Percentiles rank a stretch among this genome's conserved stretches.
These are phyloP conservation scores for Monilinia fructicola DNA, from an alignment of 2,329 filamentous ascomycete genomes.

Conservation along the genomic window DNA sequence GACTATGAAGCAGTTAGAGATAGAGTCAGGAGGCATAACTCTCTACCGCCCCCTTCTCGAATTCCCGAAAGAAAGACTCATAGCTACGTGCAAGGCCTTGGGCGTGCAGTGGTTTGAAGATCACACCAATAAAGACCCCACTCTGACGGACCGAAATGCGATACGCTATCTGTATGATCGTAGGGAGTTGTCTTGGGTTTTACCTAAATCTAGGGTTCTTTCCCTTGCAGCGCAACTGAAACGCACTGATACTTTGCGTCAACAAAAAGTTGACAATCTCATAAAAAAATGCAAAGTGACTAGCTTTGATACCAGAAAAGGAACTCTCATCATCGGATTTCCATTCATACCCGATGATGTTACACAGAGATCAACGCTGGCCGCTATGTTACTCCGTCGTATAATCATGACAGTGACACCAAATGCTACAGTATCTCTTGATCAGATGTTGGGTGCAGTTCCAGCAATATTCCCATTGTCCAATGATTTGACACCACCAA, in stretches of 20 bases:
- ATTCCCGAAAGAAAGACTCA: conserved; percentile 72
- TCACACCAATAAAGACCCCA: conserved; percentile 74
- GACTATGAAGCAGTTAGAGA: not conserved
- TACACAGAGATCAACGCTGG: conserved; percentile 34
- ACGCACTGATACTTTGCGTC: conserved; percentile 48
- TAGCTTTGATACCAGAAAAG: conserved; percentile 38
- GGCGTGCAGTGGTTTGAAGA: conserved; percentile 79
- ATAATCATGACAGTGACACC: conserved; percentile 52
- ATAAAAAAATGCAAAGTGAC: conserved; percentile 49
- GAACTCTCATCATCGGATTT: conserved; percentile 38
- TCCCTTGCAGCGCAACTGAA: conserved; percentile 54
- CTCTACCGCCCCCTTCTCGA: conserved; percentile 68
- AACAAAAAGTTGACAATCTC: conserved; percentile 52
- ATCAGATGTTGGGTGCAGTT: conserved; percentile 44
- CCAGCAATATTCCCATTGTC: not conserved
- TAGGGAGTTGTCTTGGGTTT: conserved; percentile 64
- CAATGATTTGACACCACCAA: not conserved
- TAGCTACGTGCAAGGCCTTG: conserved; percentile 70
- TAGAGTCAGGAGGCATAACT: conserved; percentile 63
- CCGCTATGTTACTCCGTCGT: conserved; percentile 48
- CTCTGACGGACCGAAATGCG: conserved; percentile 77
- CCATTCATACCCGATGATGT: not conserved
- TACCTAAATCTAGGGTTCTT: conserved; percentile 65
- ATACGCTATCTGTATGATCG: conserved; percentile 65
- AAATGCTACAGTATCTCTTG: conserved; percentile 45